Percentiles rank a stretch among this genome's conserved stretches.
These are phyloP conservation scores for Mucor sp. DNA, from an alignment of 371 early-diverging fungal species.

Conservation along the genomic window DNA sequence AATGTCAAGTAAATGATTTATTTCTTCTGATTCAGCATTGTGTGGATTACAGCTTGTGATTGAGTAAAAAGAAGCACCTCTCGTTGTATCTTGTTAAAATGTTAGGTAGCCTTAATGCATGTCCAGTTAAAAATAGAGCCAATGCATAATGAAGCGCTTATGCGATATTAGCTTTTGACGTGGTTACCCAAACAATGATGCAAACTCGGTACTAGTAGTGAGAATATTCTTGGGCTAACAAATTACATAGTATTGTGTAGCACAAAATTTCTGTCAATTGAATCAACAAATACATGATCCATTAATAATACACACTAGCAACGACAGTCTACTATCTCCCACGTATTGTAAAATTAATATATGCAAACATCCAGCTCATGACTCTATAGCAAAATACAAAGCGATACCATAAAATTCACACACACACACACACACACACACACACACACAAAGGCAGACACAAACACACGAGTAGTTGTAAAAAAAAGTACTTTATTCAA, in stretches of 20 bases:
- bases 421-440: background rate
- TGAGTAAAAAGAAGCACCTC: too few relatives aligned
- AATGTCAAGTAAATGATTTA: too few relatives aligned
- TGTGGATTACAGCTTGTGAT: too few relatives aligned
- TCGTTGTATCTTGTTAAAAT: too few relatives aligned
- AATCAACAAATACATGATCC: background rate
- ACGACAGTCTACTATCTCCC: background rate
- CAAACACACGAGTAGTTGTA: background rate
- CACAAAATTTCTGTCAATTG: background rate
- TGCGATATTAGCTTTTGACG: background rate
- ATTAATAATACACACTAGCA: background rate
- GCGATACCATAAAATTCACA: background rate
- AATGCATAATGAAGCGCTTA: too few relatives aligned
- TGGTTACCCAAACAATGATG: background rate
- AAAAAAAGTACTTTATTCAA: background rate
- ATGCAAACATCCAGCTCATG: background rate
- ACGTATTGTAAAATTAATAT: background rate
- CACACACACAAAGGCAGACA: background rate
- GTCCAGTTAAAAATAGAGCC: too few relatives aligned
- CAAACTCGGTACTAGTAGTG: background rate
- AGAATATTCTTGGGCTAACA: background rate
- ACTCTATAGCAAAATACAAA: background rate
- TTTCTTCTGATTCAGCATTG: too few relatives aligned
- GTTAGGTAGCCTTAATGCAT: too few relatives aligned
- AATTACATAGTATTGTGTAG: background rate